phyloP scores from a whole-genome alignment of 208 protist genomes.

The Trypanosoma brucei region DNA sequence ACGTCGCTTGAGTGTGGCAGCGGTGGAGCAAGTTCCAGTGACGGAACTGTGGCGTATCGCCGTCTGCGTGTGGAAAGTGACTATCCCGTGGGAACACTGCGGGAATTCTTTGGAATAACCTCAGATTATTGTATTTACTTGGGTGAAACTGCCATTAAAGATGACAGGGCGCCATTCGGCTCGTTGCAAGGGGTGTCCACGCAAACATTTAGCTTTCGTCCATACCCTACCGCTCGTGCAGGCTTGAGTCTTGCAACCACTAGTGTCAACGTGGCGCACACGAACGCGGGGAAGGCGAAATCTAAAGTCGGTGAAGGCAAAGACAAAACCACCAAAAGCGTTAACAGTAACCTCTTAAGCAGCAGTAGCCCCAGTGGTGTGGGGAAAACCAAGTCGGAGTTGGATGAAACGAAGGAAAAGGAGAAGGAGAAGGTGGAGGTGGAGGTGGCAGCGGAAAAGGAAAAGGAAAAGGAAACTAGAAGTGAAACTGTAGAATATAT shows the following conservation, averaged over 20 bases:
- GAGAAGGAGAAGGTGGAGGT: neutral
- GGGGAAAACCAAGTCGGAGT: neutral
- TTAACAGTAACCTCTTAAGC: neutral
- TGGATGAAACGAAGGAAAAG: neutral
- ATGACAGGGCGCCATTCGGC: conserved; percentile 22
- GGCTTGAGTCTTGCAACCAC: neutral
- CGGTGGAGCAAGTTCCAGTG: neutral
- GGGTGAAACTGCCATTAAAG: conserved; percentile 15
- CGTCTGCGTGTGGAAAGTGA: conserved; percentile 37
- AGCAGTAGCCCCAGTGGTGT: too few relatives aligned
- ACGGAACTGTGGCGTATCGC: conserved; percentile 11
- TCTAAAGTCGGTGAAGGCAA: neutral
- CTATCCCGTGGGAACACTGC: conserved; percentile 54
- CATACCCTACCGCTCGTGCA: neutral
- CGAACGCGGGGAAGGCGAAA: neutral
- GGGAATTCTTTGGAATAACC: conserved; percentile 44
- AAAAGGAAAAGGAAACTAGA: neutral
- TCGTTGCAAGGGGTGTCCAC: neutral
- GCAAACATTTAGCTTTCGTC: conserved; percentile 9
- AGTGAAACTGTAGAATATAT: neutral
- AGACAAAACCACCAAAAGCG: neutral
- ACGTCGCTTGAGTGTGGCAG: neutral
- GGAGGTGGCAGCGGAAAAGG: too few relatives aligned
- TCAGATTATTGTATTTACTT: conserved; percentile 26
- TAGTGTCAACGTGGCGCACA: neutral